Evolutionary conservation across 345 rosid genomes (phyloP).

Genomic region (Bruguiera gymnorhiza): DNA sequence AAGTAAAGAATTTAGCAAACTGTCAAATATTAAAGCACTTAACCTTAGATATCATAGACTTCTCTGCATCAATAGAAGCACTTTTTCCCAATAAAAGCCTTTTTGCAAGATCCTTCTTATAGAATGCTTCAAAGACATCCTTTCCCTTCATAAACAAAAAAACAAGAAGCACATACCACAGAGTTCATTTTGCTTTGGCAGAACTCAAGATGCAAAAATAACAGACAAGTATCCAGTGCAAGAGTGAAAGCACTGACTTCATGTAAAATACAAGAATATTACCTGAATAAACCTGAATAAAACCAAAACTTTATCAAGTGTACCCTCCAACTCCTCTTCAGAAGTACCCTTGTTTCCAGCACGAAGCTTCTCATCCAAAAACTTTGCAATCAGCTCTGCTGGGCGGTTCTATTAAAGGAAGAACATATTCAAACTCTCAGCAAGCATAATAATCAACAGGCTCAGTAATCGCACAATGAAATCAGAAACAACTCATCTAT

Average conservation of each 20-base stretch:
- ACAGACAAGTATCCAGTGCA: neutral
- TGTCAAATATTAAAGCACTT: neutral
- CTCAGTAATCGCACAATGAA: neutral
- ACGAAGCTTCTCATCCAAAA: constrained; percentile 97
- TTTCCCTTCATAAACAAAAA: constrained; percentile 57
- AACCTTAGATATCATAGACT: constrained; percentile 99
- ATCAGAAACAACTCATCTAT: neutral
- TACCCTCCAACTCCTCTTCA: constrained; percentile 98
- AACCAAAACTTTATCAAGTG: constrained; percentile 93
- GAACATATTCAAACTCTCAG: constrained; percentile 15
- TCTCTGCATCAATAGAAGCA: constrained; percentile 98
- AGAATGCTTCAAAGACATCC: constrained; percentile 97
- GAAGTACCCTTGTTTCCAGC: constrained; percentile 99
- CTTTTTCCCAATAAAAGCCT: constrained; percentile 90
- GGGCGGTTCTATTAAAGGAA: constrained; percentile 75
- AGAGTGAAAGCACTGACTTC: constrained; percentile 13
- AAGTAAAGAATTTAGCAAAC: neutral
- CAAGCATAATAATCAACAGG: neutral
- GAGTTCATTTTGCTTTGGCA: constrained; percentile 16
- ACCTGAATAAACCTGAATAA: constrained; percentile 98
- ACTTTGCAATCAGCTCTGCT: constrained; percentile 96
- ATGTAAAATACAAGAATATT: constrained; percentile 13
- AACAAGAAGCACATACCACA: constrained; percentile 11
- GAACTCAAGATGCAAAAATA: constrained; percentile 1
- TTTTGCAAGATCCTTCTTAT: constrained; percentile 98